Percentiles rank a stretch among this genome's conserved stretches.
Evolutionary conservation across 208 protist species (phyloP).

Genomic region (Borovskyia barvae): DNA sequence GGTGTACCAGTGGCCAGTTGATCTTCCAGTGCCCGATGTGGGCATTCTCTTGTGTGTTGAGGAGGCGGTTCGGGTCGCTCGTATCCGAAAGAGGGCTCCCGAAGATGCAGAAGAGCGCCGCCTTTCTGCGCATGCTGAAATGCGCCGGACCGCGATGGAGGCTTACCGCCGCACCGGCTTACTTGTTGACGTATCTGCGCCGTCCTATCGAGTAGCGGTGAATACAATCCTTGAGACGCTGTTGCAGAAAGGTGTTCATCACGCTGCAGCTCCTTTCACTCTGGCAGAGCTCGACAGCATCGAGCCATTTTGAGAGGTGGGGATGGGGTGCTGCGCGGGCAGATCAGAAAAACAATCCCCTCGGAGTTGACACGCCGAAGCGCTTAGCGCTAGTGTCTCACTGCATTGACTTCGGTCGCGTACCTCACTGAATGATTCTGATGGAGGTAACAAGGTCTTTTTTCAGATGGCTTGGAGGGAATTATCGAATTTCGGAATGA

Average conservation of each 20-base stretch:
- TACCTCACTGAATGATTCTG: too few species aligned
- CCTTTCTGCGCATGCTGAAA: conserved; percentile 39
- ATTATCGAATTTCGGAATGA: too few species aligned
- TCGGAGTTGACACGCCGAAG: too few species aligned
- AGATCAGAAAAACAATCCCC: too few species aligned
- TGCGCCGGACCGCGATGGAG: conserved; percentile 54
- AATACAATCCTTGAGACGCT: conserved; percentile 52
- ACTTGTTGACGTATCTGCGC: conserved; percentile 35
- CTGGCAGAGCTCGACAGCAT: conserved; percentile 39
- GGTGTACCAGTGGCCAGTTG: conserved; percentile 59
- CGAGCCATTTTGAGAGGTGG: conserved; percentile 42
- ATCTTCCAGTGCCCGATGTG: conserved; percentile 27
- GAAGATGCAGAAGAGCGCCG: conserved; percentile 62
- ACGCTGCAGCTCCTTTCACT: conserved; percentile 34
- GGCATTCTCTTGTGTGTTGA: conserved; percentile 54
- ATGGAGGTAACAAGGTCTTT: too few species aligned
- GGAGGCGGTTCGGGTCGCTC: conserved; percentile 46
- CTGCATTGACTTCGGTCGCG: too few species aligned
- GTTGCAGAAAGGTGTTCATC: conserved; percentile 16
- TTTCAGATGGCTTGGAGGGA: too few species aligned
- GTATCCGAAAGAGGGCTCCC: conserved; percentile 51
- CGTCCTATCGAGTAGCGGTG: conserved; percentile 43
- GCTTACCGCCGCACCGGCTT: conserved; percentile 47
- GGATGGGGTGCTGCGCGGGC: too few species aligned
- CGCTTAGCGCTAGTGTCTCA: too few species aligned